These are phyloP conservation scores for Mycena indigotica DNA, from an alignment of 768 basidiomycete genomes.

Conservation along the genomic window DNA sequence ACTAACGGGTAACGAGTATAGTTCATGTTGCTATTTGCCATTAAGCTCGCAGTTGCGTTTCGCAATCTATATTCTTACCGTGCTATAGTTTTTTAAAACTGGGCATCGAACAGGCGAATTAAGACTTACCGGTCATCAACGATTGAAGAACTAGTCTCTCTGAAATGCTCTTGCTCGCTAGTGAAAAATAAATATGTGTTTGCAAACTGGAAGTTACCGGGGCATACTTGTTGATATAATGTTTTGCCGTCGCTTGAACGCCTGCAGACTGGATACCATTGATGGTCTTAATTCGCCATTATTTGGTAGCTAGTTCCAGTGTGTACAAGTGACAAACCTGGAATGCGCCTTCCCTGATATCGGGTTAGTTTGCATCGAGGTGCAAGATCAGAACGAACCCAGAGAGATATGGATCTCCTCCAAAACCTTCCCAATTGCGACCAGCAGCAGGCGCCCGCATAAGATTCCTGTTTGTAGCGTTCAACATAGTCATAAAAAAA, in stretches of 20 bases:
- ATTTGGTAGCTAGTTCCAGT: too few relatives aligned
- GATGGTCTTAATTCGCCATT: conserved; percentile 48
- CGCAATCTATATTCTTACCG: conserved; percentile 28
- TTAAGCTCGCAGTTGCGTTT: not conserved
- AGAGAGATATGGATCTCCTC: conserved; percentile 55
- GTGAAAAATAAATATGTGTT: not conserved
- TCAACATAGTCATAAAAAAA: too few relatives aligned
- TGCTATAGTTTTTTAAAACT: conserved; percentile 25
- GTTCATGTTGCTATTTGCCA: conserved; percentile 49
- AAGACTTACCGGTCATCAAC: conserved; percentile 44
- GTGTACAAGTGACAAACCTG: too few relatives aligned
- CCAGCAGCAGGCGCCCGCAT: conserved; percentile 50
- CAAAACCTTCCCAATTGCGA: conserved; percentile 57
- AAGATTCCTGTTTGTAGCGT: conserved; percentile 38
- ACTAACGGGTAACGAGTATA: conserved; percentile 55
- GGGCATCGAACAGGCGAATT: not conserved
- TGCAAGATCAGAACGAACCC: conserved; percentile 30
- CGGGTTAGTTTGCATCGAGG: not conserved
- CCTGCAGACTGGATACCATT: conserved; percentile 55
- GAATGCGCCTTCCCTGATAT: conserved; percentile 47
- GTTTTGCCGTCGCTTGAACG: conserved; percentile 49
- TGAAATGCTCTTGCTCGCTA: conserved; percentile 50
- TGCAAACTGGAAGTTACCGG: not conserved
- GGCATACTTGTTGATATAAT: conserved; percentile 44
- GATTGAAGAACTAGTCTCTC: conserved; percentile 41